Evolutionary conservation across 352 stramenopile genomes (phyloP).

Genomic region (Globisporangium solare): DNA sequence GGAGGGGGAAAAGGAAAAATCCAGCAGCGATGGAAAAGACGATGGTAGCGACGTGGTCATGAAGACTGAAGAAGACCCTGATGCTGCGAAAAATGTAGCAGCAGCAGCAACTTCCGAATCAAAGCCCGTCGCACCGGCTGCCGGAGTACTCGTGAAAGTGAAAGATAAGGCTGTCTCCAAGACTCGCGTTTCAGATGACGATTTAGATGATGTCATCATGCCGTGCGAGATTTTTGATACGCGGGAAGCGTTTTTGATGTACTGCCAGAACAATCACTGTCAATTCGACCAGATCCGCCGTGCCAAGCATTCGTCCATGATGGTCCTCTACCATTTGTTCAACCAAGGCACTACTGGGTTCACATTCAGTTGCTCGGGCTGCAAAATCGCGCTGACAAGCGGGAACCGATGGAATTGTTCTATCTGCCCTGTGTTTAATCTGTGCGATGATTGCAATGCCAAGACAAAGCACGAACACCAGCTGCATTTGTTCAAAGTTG

Average conservation of each 20-base stretch:
- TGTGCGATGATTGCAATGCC: slow-evolving; percentile 92
- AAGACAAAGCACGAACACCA: slow-evolving; percentile 92
- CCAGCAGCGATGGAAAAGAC: slow-evolving; percentile 7
- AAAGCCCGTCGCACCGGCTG: background rate
- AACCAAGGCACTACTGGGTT: slow-evolving; percentile 97
- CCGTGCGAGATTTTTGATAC: slow-evolving; percentile 96
- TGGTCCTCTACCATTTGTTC: slow-evolving; percentile 84
- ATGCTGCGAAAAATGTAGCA: background rate
- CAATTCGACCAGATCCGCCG: slow-evolving; percentile 79
- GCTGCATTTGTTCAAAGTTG: slow-evolving; percentile 92
- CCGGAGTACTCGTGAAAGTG: slow-evolving; percentile 6
- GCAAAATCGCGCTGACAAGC: slow-evolving; percentile 92
- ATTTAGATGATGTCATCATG: slow-evolving; percentile 92
- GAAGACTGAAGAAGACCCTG: slow-evolving; percentile 9
- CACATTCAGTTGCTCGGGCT: slow-evolving; percentile 94
- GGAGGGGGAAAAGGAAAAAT: slow-evolving; percentile 10
- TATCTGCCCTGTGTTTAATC: slow-evolving; percentile 94
- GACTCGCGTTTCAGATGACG: slow-evolving; percentile 25
- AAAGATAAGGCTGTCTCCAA: slow-evolving; percentile 17
- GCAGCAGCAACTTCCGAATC: background rate
- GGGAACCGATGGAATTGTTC: slow-evolving; percentile 96
- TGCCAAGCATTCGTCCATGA: slow-evolving; percentile 85
- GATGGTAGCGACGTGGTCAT: slow-evolving; percentile 14
- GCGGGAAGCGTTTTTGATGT: slow-evolving; percentile 87
- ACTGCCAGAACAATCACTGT: slow-evolving; percentile 88